Conservation (phyloP, 1,139 yeast genomes). For the Wickerhamomyces sp. region DNA sequence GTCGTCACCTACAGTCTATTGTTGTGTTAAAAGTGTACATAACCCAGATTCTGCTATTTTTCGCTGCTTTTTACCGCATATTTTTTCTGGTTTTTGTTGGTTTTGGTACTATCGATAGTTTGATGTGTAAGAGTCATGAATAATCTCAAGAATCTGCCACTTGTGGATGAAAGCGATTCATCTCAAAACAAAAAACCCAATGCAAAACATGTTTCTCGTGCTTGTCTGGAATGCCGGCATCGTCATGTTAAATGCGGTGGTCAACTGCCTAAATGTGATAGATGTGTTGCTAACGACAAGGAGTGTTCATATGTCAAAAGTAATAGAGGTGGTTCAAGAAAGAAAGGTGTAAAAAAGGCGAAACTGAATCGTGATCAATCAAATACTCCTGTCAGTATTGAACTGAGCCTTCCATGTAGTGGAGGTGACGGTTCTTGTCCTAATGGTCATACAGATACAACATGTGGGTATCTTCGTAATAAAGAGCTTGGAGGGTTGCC, state of each 20-base stretch:
- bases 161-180: no score
- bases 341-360: constrained; percentile 35
- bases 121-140: neutral
- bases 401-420: constrained; percentile 16
- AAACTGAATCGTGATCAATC: constrained; percentile 3
- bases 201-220: constrained; percentile 37
- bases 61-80: neutral
- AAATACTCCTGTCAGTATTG: neutral
- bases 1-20: no score
- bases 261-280: constrained; percentile 37
- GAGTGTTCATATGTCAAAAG: constrained; percentile 44
- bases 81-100: neutral
- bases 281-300: constrained; percentile 32
- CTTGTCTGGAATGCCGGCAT: constrained; percentile 46
- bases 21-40: no score
- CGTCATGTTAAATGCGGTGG: constrained; percentile 49
- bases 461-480: constrained; percentile 18
- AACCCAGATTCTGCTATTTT: no score
- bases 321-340: constrained; percentile 48
- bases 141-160: neutral
- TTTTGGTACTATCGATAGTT: no score
- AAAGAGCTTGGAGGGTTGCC: constrained; percentile 8
- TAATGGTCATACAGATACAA: constrained; percentile 18
- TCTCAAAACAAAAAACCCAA: constrained; percentile 48
- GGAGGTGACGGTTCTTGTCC: constrained; percentile 18